Evolutionary conservation across 2,329 filamentous ascomycete genomes (phyloP), one percentile per base, ranked within the genome.

Genomic region (Penicillium sp.): DNA sequence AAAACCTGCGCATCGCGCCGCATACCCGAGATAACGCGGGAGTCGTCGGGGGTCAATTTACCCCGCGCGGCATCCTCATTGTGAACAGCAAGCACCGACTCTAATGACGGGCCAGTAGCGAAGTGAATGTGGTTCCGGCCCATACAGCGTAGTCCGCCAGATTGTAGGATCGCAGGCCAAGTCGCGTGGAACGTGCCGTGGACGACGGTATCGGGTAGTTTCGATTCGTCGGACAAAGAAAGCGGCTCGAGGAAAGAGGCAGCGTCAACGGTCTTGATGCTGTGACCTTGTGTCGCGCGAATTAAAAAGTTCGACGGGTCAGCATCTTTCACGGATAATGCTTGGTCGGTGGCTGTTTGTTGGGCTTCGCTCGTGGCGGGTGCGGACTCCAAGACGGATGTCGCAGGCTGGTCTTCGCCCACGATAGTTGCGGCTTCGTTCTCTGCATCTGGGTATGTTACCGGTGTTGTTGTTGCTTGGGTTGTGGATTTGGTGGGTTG

Each of bases 221-320:
- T 66, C 12, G 62, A 56, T 29, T 84, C 25, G 69, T 82, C 7
- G 72, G 82, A 82, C 0, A 85, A 70, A 1, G 85, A 87, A 57
- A 97, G 80, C 7, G 88, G 86, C 21, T 81, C 82, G 3, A 96
- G 83, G 2, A 96, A 82, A 0, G 83, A 83, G 47, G 88, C 85
- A n/a, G 86, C 86, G 29, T 90, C 88, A 36, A 88, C 66, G 7
- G 87, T 78, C 69, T 86, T 86, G 70, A 99, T 90, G 67, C 86
- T 91, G 79, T 97, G 94, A 54, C 94, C 94, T 78, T 97, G 94
- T 70, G 96, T 96, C 29, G 94, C 94, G 68, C 94, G 91, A 77
- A 99, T 97, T 33, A 96, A 82, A 79, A 88, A 97, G 73, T 89
- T 82, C 0, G 81, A 74, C 0, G 90, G 82, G 49, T 89, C 79